Evolutionary conservation across 805 yeast genomes (phyloP), one percentile per base, ranked within the genome.

Genomic region (Candida ulmi): DNA sequence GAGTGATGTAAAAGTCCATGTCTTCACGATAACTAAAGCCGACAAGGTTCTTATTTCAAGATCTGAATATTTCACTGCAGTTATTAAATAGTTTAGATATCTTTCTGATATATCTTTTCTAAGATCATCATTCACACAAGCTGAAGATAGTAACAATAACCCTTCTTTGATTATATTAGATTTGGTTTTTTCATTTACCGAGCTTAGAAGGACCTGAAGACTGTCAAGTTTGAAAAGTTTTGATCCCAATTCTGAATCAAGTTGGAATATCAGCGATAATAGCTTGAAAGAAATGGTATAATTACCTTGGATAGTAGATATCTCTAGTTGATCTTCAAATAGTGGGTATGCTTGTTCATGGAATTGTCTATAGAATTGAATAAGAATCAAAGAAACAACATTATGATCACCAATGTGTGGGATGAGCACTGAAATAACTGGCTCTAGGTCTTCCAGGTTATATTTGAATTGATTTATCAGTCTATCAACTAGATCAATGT

Each of bases 61-160:
- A 19, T 46, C 42, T 1, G 36, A 17, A n/a, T 32, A 36, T 30
- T 39, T 58, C 11, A 69, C 41, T 0, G 72, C 69, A 30, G 57
- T 53, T 17, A 70, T 56, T 17, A 78, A 52, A 0, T 73, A 48
- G 5, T 58, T 51, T 28, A 68, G 43, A 54, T 72, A 80, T 34
- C 66, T 62, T 17, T 66, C 62, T 1, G 74, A 61, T 31, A 76
- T 72, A 30, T 62, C 60, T n/a, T 54, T 58, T 40, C 84, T 66
- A 25, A 78, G 65, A 1, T 59, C 52, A 30, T 77, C 80, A 39
- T 70, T 72, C 18, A 76, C 63, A 46, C 83, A 75, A 1, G 79
- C 69, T 15, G 60, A 58, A 0, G 75, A 68, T 23, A 74, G 55
- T 13, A 73, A 42, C 3, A 37, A 31, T 7, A 74, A 41, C 1